Evolutionary conservation across 306 rosid species (phyloP).

Genomic region (Fagus crenata): DNA sequence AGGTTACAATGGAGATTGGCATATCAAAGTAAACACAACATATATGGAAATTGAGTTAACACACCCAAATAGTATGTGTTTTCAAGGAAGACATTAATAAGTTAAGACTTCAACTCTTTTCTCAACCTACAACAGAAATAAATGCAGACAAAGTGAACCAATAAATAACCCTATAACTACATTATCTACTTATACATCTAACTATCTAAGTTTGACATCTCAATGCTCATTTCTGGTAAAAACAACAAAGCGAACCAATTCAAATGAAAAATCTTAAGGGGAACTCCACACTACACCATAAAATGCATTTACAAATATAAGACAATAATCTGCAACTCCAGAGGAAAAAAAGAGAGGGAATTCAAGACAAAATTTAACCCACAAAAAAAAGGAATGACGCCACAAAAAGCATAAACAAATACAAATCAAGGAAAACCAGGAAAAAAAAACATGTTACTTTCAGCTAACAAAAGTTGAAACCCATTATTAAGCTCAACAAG

Average conservation of each 20-base stretch:
- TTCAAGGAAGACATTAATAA: too few relatives aligned
- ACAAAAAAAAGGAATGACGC: not conserved
- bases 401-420: not conserved
- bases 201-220: not conserved
- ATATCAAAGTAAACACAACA: not conserved
- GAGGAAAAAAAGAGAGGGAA: not conserved
- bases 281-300: too few relatives aligned
- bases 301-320: not conserved
- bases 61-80: too few relatives aligned
- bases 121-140: too few relatives aligned
- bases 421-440: not conserved
- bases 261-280: not conserved
- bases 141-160: too few relatives aligned
- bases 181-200: not conserved
- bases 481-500: not conserved
- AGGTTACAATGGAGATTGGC: not conserved
- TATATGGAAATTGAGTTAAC: not conserved
- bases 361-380: constrained; percentile 6
- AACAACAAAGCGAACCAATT: too few relatives aligned
- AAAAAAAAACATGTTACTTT: not conserved
- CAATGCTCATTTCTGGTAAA: too few relatives aligned
- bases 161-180: not conserved
- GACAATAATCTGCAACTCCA: not conserved
- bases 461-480: not conserved
- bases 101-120: too few relatives aligned